Percentiles rank a stretch among this genome's conserved stretches.
phyloP scores from a whole-genome alignment of 352 stramenopile genomes.

The Blastocystis sp. region DNA sequence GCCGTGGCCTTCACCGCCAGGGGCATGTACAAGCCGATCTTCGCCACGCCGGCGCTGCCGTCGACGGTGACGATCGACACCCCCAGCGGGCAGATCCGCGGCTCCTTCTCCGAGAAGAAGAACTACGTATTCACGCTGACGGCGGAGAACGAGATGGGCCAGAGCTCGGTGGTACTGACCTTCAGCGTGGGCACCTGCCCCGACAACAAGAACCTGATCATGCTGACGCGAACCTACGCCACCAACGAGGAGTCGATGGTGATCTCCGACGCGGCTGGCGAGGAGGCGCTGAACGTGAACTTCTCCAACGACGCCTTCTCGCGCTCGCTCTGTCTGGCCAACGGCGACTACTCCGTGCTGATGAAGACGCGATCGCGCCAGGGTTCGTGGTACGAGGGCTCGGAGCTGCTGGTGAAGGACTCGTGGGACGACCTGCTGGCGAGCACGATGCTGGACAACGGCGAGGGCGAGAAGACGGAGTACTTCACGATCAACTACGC shows the following conservation, averaged over 20 bases:
- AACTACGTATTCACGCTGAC: conserved; percentile 1
- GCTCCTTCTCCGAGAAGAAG: background rate
- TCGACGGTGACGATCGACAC: background rate
- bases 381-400: background rate
- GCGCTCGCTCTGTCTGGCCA: background rate
- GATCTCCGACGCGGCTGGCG: background rate
- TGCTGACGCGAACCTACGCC: background rate
- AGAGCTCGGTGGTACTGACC: background rate
- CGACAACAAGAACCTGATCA: conserved; percentile 24
- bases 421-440: conserved; percentile 25
- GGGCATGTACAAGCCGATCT: conserved; percentile 4
- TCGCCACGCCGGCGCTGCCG: background rate
- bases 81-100: background rate
- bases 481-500: conserved; percentile 39
- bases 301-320: background rate
- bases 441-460: background rate
- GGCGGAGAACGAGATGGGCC: conserved; percentile 7
- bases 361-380: background rate
- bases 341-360: background rate
- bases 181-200: conserved; percentile 42
- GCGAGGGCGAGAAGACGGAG: conserved; percentile 12
- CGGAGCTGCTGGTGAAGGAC: conserved; percentile 15
- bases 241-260: background rate
- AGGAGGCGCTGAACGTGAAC: background rate
- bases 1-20: background rate